Conservation (phyloP, 768 basidiomycete species). For the Collybiopsis luxurians region DNA sequence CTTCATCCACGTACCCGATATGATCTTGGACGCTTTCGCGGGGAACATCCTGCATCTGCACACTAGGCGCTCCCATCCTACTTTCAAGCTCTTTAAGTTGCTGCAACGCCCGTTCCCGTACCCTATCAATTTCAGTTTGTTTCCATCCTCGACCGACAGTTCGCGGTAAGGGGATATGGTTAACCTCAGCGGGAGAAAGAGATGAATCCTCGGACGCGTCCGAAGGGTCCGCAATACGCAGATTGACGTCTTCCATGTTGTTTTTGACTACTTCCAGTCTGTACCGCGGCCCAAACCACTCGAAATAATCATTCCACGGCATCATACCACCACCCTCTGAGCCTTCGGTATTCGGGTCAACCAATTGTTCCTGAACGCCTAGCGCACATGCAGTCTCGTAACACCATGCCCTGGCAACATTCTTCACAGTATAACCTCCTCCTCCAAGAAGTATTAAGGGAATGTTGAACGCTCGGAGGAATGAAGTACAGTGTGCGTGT, state of each 20-base stretch:
- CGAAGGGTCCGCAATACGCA: not conserved
- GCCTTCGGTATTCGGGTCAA: constrained; percentile 53
- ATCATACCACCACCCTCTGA: constrained; percentile 22
- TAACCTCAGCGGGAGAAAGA: not conserved
- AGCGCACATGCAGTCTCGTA: constrained; percentile 96
- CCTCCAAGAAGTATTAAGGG: constrained; percentile 93
- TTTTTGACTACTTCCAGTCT: constrained; percentile 86
- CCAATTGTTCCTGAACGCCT: constrained; percentile 69
- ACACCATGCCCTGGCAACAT: constrained; percentile 93
- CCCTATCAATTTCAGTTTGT: not conserved
- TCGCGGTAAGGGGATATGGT: not conserved
- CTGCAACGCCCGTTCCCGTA: constrained; percentile 35
- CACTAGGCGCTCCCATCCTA: constrained; percentile 67
- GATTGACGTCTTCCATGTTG: constrained; percentile 94
- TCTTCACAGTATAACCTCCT: constrained; percentile 96
- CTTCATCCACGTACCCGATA: constrained; percentile 52
- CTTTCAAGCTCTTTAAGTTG: constrained; percentile 53
- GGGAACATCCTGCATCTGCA: constrained; percentile 83
- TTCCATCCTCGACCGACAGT: not conserved
- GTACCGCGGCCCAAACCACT: constrained; percentile 97
- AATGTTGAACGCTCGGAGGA: constrained; percentile 75
- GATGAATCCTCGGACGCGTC: not conserved
- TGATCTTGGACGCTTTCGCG: constrained; percentile 63
- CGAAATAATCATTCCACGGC: constrained; percentile 89
- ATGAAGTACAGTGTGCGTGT: constrained; percentile 89